Evolutionary conservation across 1,284 basidiomycete species (phyloP).

Genomic region (Moesziomyces sp.): DNA sequence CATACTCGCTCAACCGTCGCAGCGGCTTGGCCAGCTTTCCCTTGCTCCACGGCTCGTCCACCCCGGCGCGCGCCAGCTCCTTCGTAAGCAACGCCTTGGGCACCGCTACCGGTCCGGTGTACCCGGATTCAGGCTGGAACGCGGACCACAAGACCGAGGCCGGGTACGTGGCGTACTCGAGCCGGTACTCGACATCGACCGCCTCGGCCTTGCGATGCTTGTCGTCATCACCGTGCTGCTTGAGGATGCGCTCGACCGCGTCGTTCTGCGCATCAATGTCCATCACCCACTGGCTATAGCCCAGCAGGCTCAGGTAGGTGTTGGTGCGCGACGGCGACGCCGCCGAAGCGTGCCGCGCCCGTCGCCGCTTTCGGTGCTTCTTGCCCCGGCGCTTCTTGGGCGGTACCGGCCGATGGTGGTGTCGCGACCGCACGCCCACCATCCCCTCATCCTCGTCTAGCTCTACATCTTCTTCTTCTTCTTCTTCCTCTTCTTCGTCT

Average conservation of each 20-base stretch:
- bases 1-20: slow-evolving; percentile 77
- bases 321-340: slow-evolving; percentile 79
- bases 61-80: slow-evolving; percentile 70
- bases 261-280: slow-evolving; percentile 74
- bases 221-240: slow-evolving; percentile 20
- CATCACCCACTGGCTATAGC: slow-evolving; percentile 85
- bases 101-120: slow-evolving; percentile 65
- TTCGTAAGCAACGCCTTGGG: slow-evolving; percentile 77
- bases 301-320: slow-evolving; percentile 77
- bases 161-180: slow-evolving; percentile 64
- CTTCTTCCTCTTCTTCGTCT: not conserved
- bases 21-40: slow-evolving; percentile 47
- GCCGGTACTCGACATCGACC: slow-evolving; percentile 43
- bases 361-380: slow-evolving; percentile 73
- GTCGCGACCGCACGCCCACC: slow-evolving; percentile 21
- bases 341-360: slow-evolving; percentile 75
- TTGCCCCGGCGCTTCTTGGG: slow-evolving; percentile 71
- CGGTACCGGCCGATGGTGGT: slow-evolving; percentile 47
- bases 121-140: slow-evolving; percentile 9
- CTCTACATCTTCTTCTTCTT: slow-evolving; percentile 53
- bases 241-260: slow-evolving; percentile 62
- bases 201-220: slow-evolving; percentile 20
- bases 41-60: slow-evolving; percentile 61
- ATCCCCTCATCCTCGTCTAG: slow-evolving; percentile 34
- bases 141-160: slow-evolving; percentile 57